Evolutionary conservation across 345 rosid species (phyloP), one percentile per base, ranked within the genome.

Genomic region (Hypericum perforatum): DNA sequence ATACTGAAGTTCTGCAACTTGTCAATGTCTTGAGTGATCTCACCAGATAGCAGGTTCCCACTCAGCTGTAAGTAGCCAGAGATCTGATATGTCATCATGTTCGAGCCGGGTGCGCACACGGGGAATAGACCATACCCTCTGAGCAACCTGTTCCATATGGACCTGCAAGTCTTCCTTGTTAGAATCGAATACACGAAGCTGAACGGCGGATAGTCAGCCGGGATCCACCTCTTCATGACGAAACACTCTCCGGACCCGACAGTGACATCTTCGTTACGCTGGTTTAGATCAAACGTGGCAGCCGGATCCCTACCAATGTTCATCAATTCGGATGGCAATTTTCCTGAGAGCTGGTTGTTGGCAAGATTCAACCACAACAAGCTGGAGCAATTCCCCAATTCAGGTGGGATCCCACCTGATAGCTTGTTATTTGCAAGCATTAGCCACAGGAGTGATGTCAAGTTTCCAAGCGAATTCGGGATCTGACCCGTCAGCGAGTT

Each of bases 191-290:
- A 82, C 10, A 71, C 89, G 52, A 91, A 91, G 56, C 39, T 82
- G 72, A 91, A 91, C 13, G 98, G 98, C 14, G 85, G 87, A 56
- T 84, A 87, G 61, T 87, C 87, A 15, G 89, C 96, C 22, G 96
- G 96, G 63, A 91, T 87, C 98, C 98, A 91, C 67, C 98, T 82
- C 72, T 0, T 76, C 95, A 91, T 87, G 6, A 78, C 57, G 57
- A 70, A 69, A 66, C 98, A 87, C 73, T 85, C 98, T 0, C 95
- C 79, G 0, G 92, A 79, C 38, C 92, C 84, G 16, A 84, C 75
- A 22, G 64, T 63, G 22, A 74, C 47, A 9, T 68, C 11, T 15
- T 65, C 77, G 1, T 8, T 45, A 22, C 54, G 60, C 57, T 58
- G 71, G 53, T 91, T 91, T 5, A 60, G 67, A 58, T 70, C 64